A percentile compares a stretch with the other conserved stretches of the same genome.
Conservation (phyloP, 2,329 filamentous ascomycete species). For the Chaetomiaceae sp. region DNA sequence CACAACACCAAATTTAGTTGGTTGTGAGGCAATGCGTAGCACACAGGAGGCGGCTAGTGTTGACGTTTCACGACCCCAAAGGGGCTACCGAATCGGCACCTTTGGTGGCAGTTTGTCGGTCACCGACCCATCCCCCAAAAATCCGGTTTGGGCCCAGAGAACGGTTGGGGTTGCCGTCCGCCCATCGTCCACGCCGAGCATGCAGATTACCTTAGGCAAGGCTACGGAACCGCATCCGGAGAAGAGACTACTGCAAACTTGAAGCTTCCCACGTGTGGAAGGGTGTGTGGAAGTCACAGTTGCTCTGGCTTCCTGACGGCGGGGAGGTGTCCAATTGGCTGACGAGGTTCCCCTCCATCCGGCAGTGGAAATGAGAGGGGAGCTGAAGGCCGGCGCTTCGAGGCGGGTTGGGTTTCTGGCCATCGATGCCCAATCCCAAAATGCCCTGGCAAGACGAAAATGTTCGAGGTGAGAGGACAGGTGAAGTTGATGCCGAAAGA, state of each 20-base stretch:
- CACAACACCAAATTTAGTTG: too few species aligned
- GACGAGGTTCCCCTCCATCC: not conserved
- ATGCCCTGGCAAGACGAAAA: too few species aligned
- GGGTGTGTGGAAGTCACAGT: not conserved
- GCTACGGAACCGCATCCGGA: not conserved
- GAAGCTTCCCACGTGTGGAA: not conserved
- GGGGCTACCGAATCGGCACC: too few species aligned
- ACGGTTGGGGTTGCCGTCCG: too few species aligned
- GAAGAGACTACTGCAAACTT: not conserved
- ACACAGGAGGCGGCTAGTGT: too few species aligned
- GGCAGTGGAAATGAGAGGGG: not conserved
- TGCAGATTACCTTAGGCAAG: not conserved
- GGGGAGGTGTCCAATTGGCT: not conserved
- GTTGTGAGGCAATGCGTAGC: too few species aligned
- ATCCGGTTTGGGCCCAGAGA: too few species aligned
- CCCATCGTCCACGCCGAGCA: not conserved
- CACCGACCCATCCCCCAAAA: too few species aligned
- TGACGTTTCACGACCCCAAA: too few species aligned
- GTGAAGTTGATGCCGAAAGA: not conserved
- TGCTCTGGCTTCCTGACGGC: not conserved
- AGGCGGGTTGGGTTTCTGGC: slow-evolving; percentile 9
- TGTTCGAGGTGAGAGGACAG: too few species aligned
- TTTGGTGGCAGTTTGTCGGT: too few species aligned
- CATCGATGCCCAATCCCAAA: slow-evolving; percentile 14
- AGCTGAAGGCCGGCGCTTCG: not conserved